These are phyloP conservation scores for Biscutella laevigata DNA, from an alignment of 441 rosid genomes.

Conservation along the genomic window DNA sequence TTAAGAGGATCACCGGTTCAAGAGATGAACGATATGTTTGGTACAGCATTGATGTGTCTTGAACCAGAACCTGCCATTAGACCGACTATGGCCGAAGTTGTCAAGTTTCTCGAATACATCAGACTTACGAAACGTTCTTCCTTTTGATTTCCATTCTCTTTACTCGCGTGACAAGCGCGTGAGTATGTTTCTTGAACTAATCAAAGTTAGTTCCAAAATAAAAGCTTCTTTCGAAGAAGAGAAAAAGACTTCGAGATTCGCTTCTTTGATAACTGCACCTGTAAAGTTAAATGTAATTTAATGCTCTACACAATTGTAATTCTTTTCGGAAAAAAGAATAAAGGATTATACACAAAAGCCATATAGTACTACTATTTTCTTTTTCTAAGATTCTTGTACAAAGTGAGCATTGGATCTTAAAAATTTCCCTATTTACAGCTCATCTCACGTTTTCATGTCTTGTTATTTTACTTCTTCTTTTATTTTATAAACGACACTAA, in stretches of 20 bases:
- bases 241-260: constrained; percentile 24
- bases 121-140: constrained; percentile 23
- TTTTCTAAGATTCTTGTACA: constrained; percentile 16
- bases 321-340: not conserved
- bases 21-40: constrained; percentile 48
- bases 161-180: not conserved
- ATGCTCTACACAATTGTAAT: not conserved
- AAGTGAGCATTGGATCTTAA: constrained; percentile 21
- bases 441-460: constrained; percentile 22
- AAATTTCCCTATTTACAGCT: constrained; percentile 7
- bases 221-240: not conserved
- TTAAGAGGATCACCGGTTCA: constrained; percentile 41
- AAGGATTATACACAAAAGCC: not conserved
- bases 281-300: constrained; percentile 1
- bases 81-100: constrained; percentile 80
- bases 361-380: not conserved
- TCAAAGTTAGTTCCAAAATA: constrained; percentile 8
- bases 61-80: constrained; percentile 66
- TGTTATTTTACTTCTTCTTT: too few relatives aligned
- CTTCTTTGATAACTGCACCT: constrained; percentile 18
- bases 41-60: constrained; percentile 64
- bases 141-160: constrained; percentile 1
- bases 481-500: too few relatives aligned
- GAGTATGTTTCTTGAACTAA: constrained; percentile 5
- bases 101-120: constrained; percentile 68